phyloP scores from a whole-genome alignment of 208 protist species.

The Blechomonas ayalai region DNA sequence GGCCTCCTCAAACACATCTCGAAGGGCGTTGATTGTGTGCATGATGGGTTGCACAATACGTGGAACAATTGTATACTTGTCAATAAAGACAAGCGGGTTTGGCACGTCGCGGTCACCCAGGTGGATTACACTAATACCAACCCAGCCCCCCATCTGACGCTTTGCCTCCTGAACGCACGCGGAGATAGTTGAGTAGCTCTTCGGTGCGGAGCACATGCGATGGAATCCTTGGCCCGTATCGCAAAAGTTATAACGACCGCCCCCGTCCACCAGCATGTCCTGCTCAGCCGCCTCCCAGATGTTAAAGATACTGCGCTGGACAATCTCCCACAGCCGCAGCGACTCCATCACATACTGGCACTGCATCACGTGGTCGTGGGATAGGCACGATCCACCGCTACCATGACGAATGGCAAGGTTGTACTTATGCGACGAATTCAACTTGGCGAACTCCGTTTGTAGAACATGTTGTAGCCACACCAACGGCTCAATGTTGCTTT shows the following conservation, averaged over 20 bases:
- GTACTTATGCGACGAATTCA: constrained; percentile 16
- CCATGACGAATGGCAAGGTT: constrained; percentile 47
- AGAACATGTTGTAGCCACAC: constrained; percentile 41
- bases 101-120: constrained; percentile 96
- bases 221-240: constrained; percentile 96
- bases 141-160: constrained; percentile 81
- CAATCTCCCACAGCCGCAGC: constrained; percentile 92
- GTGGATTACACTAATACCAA: constrained; percentile 96
- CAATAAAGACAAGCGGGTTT: constrained; percentile 97
- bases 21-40: constrained; percentile 56
- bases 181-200: constrained; percentile 82
- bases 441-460: constrained; percentile 45
- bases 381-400: constrained; percentile 83
- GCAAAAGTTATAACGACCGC: constrained; percentile 54
- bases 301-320: constrained; percentile 89
- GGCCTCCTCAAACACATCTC: constrained; percentile 51
- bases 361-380: constrained; percentile 92
- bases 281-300: constrained; percentile 92
- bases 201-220: constrained; percentile 87
- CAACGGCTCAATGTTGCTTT: constrained; percentile 73
- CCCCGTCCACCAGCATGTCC: constrained; percentile 84
- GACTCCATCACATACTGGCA: constrained; percentile 95
- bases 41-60: constrained; percentile 92
- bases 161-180: constrained; percentile 70
- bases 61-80: constrained; percentile 97